Conservation (phyloP, 225 moss, liverwort and hornwort genomes). For the Sphagnum contortum region DNA sequence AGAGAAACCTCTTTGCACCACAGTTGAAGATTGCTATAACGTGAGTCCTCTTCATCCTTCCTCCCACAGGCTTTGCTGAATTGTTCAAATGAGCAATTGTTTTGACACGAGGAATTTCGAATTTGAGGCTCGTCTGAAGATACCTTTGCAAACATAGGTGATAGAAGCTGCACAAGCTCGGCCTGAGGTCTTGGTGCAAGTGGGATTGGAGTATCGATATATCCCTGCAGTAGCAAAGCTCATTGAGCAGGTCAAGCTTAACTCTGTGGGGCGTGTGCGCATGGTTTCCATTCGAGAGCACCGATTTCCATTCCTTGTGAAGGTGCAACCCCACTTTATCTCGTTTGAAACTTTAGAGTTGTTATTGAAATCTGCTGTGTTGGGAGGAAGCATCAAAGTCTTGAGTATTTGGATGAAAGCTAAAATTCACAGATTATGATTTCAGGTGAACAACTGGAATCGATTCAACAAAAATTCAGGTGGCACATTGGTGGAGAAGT, state of each 20-base stretch:
- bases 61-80: no score
- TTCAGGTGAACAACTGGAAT: slow-evolving; percentile 78
- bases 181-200: slow-evolving; percentile 74
- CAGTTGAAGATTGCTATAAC: slow-evolving; percentile 63
- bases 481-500: slow-evolving; percentile 85
- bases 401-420: no score
- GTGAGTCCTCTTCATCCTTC: slow-evolving; percentile 9
- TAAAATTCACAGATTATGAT: not conserved
- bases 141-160: slow-evolving; percentile 25
- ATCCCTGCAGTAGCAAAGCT: slow-evolving; percentile 69
- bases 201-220: slow-evolving; percentile 82
- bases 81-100: no score
- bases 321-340: slow-evolving; percentile 10
- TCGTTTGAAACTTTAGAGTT: no score
- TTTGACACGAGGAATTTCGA: no score
- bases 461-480: slow-evolving; percentile 79
- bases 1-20: slow-evolving; percentile 84
- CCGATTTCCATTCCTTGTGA: slow-evolving; percentile 80
- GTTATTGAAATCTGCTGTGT: no score
- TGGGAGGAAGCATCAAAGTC: no score
- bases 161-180: slow-evolving; percentile 56
- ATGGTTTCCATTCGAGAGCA: slow-evolving; percentile 86
- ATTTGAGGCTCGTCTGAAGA: not conserved
- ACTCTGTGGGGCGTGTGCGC: slow-evolving; percentile 42
- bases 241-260: slow-evolving; percentile 40